Base-by-base conservation (phyloP, 148 eudicot species). In the Salicornia ramosissima region DNA sequence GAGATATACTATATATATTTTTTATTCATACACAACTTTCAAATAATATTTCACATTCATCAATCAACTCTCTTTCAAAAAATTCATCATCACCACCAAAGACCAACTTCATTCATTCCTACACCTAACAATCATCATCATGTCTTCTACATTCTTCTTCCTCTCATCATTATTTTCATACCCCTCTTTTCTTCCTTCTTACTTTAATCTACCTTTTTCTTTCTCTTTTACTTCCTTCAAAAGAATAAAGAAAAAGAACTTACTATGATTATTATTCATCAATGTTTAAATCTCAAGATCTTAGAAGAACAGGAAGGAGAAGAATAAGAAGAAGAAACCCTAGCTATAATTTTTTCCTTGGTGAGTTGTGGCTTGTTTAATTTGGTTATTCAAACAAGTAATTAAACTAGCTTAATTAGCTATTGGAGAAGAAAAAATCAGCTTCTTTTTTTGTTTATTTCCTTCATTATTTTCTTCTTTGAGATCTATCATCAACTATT, bases 91-190 rank as follows among this genome's bases (percentile, higher is more conserved):
- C 65, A 63, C 26, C 68, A 71, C 36, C 39, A 61, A 30, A 59
- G 42, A 59, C 43, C 47, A 61, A 26, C 63, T 54, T 60, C 49
- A 42, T 31, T n/a, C n/a, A n/a, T 16, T 56, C 21, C 65, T 56
- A 28, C 65, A 43, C 65, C 64, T 21, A 56, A 46, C 66, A 66
- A 74, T 74, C 77, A 74, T 74, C 77, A 74, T 74, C 71, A 67
- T 72, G 75, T 64, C 75, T 42, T 52, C 75, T 52, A 45, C 57
- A 34, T 74, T 43, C 70, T 65, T 45, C 70, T 43, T 56, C 47
- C 57, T 33, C 39, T 74, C 77, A 74, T 74, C 77, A 65, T 65
- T n/a, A 74, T 73, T 29, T 42, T 46, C 19, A 14, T 49, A 50
- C 67, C 68, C 60, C 51, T 45, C 50, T 46, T 15, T 13, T 15